Conservation (phyloP, 805 yeast species). For the Suhomyces sp. region DNA sequence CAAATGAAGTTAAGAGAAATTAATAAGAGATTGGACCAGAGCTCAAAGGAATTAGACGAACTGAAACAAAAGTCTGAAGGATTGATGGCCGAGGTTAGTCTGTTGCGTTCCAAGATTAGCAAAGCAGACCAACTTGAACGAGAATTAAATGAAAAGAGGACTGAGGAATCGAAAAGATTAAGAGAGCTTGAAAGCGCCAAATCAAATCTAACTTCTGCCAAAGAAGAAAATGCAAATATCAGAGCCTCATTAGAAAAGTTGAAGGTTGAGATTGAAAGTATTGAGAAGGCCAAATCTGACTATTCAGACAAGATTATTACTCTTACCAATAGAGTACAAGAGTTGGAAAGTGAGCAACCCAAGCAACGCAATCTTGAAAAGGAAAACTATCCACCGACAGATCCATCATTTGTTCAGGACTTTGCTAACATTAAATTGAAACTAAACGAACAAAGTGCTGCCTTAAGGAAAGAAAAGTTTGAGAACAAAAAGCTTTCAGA, state of each 20-base stretch:
- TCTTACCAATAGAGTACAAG: conserved; percentile 20
- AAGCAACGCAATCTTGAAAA: conserved; percentile 25
- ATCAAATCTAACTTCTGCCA: conserved; percentile 4
- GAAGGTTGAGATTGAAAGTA: conserved; percentile 21
- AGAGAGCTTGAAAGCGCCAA: conserved; percentile 13
- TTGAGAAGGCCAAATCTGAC: conserved; percentile 21
- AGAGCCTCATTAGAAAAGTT: conserved; percentile 13
- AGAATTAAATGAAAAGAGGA: conserved; percentile 6
- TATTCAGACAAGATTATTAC: conserved; percentile 26
- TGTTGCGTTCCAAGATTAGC: conserved; percentile 8
- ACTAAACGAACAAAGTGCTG: conserved; percentile 50
- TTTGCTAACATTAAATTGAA: conserved; percentile 48
- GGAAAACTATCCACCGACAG: conserved; percentile 36
- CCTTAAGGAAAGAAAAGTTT: conserved; percentile 45
- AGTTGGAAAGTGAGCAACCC: conserved; percentile 15
- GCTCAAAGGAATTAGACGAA: conserved; percentile 21
- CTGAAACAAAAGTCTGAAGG: conserved; percentile 8
- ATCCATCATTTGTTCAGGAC: conserved; percentile 38
- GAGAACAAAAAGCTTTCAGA: conserved; percentile 48
- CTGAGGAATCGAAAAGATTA: conserved; percentile 2
- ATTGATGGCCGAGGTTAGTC: conserved; percentile 12
- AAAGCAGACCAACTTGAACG: conserved; percentile 6
- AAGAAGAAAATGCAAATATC: conserved; percentile 5
- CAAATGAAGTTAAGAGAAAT: conserved; percentile 12
- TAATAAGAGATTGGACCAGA: conserved; percentile 15